A percentile compares a stretch with the other conserved stretches of the same genome.
Conservation (phyloP, 139 green algal genomes). For the Haematococcus sp. region DNA sequence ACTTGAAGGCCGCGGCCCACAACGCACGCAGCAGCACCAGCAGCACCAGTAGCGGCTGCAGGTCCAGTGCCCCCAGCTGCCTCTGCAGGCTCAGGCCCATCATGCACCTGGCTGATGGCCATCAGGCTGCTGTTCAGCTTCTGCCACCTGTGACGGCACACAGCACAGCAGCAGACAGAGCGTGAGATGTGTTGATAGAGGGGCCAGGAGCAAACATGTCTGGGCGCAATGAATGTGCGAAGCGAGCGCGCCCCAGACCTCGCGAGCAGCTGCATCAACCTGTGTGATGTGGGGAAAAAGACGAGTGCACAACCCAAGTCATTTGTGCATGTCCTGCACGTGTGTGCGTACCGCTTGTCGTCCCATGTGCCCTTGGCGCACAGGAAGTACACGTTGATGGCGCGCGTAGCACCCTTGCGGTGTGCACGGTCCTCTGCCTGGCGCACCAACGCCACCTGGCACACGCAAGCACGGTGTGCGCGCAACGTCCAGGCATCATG, state of each 20-base stretch:
- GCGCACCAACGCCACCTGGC: constrained; percentile 54
- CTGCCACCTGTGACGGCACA: constrained; percentile 28
- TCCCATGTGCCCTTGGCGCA: constrained; percentile 71
- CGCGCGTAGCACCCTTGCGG: constrained; percentile 64
- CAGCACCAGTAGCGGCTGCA: not conserved
- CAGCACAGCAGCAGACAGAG: too few species aligned
- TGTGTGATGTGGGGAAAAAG: too few species aligned
- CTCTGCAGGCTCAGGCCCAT: constrained; percentile 23
- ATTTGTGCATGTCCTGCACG: too few species aligned
- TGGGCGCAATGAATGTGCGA: too few species aligned
- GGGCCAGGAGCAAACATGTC: too few species aligned
- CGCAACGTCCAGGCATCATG: too few species aligned
- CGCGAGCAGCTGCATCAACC: too few species aligned
- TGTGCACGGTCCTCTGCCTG: constrained; percentile 91
- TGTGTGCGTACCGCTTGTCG: constrained; percentile 42
- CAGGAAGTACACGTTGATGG: constrained; percentile 92
- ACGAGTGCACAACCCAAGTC: too few species aligned
- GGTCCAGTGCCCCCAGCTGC: not conserved
- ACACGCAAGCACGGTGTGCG: not conserved
- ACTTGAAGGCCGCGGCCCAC: constrained; percentile 27
- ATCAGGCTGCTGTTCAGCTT: constrained; percentile 49
- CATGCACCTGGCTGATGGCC: constrained; percentile 55
- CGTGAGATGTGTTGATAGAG: not conserved
- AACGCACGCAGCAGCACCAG: not conserved
- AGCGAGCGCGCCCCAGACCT: too few species aligned